Percentiles rank a stretch among this genome's conserved stretches.
These are phyloP conservation scores for Globisporangium yorkense DNA, from an alignment of 352 stramenopile genomes.

Conservation along the genomic window DNA sequence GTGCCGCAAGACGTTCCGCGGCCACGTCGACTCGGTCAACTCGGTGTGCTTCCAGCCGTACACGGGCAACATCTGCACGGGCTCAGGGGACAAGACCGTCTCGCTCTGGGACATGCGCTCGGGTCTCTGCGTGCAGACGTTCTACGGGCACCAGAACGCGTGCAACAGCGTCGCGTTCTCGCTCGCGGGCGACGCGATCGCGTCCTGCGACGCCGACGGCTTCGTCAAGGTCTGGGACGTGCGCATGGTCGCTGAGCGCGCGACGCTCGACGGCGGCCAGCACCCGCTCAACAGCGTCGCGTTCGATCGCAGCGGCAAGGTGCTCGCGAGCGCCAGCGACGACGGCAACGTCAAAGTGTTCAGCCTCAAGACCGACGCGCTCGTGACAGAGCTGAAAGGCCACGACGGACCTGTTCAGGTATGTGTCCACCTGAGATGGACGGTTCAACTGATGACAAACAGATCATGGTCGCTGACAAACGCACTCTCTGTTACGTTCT, in stretches of 20 bases:
- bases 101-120: constrained; percentile 94
- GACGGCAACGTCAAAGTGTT: constrained; percentile 90
- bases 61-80: constrained; percentile 91
- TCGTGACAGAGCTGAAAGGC: constrained; percentile 76
- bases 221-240: constrained; percentile 95
- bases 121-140: constrained; percentile 90
- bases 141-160: constrained; percentile 94
- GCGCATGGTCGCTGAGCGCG: constrained; percentile 90
- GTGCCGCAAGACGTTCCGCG: constrained; percentile 90
- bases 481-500: constrained; percentile 3
- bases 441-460: constrained; percentile 5
- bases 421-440: not conserved
- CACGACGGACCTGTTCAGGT: constrained; percentile 94
- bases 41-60: constrained; percentile 91
- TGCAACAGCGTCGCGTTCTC: constrained; percentile 89
- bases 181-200: constrained; percentile 85
- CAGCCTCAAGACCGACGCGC: constrained; percentile 62
- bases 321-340: constrained; percentile 84
- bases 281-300: constrained; percentile 89
- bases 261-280: constrained; percentile 79
- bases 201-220: constrained; percentile 91
- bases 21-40: constrained; percentile 95
- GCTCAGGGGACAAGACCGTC: constrained; percentile 93
- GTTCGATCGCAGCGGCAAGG: constrained; percentile 87
- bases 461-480: constrained; percentile 2